Evolutionary conservation across 73 alveolate genomes (phyloP).

Genomic region (Tetrahymena thermophila): DNA sequence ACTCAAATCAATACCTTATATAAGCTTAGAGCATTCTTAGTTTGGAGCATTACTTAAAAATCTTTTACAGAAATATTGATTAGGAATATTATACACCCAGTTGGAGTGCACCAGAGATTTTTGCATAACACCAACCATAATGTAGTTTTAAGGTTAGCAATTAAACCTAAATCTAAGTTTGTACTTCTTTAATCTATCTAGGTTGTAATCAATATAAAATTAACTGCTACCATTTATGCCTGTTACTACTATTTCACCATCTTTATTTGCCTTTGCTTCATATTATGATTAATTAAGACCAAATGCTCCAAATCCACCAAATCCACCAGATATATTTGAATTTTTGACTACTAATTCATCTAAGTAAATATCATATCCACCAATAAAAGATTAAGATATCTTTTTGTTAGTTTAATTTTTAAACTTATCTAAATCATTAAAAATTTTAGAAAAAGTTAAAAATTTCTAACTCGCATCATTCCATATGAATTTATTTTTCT

Average conservation of each 20-base stretch:
- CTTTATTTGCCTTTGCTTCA: neutral
- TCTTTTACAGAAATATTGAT: neutral
- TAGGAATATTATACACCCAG: neutral
- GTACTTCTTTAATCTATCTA: neutral
- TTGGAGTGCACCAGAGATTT: neutral
- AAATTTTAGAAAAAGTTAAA: neutral
- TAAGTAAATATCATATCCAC: neutral
- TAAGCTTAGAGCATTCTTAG: neutral
- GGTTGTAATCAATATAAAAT: neutral
- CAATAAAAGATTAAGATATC: neutral
- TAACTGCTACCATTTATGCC: neutral
- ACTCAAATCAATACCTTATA: neutral
- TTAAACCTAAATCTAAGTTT: neutral
- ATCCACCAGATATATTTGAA: neutral
- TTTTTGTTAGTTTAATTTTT: neutral
- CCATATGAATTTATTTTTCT: neutral
- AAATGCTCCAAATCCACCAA: too few relatives aligned
- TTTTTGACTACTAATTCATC: neutral
- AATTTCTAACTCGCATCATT: neutral
- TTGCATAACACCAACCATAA: neutral
- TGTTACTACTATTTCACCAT: neutral
- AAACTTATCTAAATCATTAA: neutral
- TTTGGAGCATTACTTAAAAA: neutral
- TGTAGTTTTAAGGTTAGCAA: neutral
- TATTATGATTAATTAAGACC: neutral